Conservation (phyloP, 75 land plant genomes). For the Larix kaempferi region DNA sequence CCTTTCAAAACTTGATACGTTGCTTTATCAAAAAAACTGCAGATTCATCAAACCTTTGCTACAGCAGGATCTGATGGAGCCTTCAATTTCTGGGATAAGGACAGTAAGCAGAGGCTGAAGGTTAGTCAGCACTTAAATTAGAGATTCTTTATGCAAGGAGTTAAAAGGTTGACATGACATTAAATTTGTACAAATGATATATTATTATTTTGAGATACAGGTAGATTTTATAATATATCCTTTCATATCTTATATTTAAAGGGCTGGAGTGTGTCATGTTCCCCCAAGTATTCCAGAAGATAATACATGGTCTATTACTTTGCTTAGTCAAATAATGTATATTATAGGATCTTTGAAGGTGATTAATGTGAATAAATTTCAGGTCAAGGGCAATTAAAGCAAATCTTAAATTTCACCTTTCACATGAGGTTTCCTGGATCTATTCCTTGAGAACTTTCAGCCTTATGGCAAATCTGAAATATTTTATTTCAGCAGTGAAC, state of each 20-base stretch:
- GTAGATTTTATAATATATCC: background rate
- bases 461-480: no score
- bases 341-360: no score
- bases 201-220: background rate
- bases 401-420: no score
- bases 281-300: background rate
- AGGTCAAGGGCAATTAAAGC: no score
- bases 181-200: background rate
- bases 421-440: no score
- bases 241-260: background rate
- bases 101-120: constrained; percentile 98
- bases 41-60: constrained; percentile 93
- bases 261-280: background rate
- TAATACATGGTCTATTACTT: no score
- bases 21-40: constrained; percentile 8
- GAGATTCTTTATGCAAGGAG: background rate
- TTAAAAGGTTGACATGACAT: background rate
- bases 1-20: background rate
- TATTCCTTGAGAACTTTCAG: no score
- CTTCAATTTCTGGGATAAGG: constrained; percentile 97
- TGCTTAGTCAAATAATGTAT: no score
- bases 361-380: no score
- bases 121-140: constrained; percentile 21
- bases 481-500: no score
- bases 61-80: constrained; percentile 98